Conservation (phyloP, 2,329 filamentous ascomycete species). For the Pseudogymnoascus sp. region DNA sequence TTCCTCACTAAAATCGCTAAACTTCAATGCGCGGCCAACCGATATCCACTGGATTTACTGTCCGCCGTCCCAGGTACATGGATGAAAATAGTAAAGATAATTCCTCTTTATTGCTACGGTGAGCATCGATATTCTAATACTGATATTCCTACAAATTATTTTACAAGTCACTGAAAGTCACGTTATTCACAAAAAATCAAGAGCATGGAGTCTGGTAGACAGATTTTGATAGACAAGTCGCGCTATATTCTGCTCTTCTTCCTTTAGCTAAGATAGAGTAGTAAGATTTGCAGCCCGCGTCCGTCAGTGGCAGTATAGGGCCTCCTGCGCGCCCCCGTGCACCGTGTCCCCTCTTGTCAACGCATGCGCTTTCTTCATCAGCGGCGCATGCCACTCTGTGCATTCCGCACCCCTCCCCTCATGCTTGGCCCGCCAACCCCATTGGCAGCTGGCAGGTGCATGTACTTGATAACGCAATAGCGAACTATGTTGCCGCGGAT, state of each 20-base stretch:
- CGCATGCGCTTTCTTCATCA: slow-evolving; percentile 2
- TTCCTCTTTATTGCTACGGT: not conserved
- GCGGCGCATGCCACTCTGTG: not conserved
- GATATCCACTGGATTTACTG: not conserved
- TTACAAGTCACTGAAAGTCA: not conserved
- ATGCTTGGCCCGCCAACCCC: not conserved
- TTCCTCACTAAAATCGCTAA: slow-evolving; percentile 2
- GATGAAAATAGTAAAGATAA: not conserved
- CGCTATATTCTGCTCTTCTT: slow-evolving; percentile 8
- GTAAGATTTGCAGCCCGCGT: slow-evolving; percentile 1
- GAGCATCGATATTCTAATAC: not conserved
- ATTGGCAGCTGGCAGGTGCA: slow-evolving; percentile 2
- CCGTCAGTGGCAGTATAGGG: slow-evolving; percentile 1
- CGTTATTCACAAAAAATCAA: not conserved
- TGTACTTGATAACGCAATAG: not conserved
- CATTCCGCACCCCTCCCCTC: not conserved
- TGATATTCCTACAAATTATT: not conserved
- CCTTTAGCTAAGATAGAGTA: slow-evolving; percentile 9
- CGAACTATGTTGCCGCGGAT: slow-evolving; percentile 23
- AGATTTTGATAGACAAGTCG: slow-evolving; percentile 8
- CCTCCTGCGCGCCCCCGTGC: not conserved
- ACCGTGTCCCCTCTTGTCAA: not conserved
- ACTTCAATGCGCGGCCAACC: not conserved
- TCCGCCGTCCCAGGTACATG: not conserved
- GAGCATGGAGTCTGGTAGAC: not conserved